A percentile compares a stretch with the other conserved stretches of the same genome.
Conservation (phyloP, 1,139 yeast genomes). For the Saccharomyces hybrid region DNA sequence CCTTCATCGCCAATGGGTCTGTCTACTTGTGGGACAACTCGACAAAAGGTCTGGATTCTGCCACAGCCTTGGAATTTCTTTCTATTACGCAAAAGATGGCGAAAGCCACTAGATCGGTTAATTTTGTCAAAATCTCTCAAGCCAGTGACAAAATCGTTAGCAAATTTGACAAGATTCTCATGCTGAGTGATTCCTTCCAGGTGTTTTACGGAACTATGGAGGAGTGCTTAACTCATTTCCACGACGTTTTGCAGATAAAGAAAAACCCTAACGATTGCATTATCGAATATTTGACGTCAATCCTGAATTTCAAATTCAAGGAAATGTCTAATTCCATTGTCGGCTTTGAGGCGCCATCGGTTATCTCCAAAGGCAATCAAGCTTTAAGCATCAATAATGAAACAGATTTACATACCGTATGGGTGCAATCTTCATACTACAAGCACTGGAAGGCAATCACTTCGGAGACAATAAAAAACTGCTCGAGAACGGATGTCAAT, state of each 20-base stretch:
- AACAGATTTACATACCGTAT: slow-evolving; percentile 53
- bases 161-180: no score
- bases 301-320: slow-evolving; percentile 36
- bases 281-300: slow-evolving; percentile 48
- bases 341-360: not conserved
- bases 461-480: slow-evolving; percentile 10
- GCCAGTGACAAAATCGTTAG: no score
- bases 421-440: slow-evolving; percentile 54
- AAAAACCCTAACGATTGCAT: slow-evolving; percentile 48
- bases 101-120: no score
- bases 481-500: slow-evolving; percentile 21
- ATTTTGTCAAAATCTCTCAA: no score
- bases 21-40: slow-evolving; percentile 51
- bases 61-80: slow-evolving; percentile 46
- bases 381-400: slow-evolving; percentile 53
- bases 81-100: slow-evolving; percentile 24
- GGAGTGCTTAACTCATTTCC: no score
- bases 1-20: slow-evolving; percentile 40
- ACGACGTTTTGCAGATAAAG: slow-evolving; percentile 37
- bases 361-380: slow-evolving; percentile 23
- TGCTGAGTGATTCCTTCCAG: no score
- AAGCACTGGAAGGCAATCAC: slow-evolving; percentile 38
- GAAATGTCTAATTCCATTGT: not conserved
- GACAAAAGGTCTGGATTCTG: slow-evolving; percentile 44
- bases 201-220: no score